Evolutionary conservation across 441 rosid species (phyloP).

Genomic region (Adansonia rubrostipa): DNA sequence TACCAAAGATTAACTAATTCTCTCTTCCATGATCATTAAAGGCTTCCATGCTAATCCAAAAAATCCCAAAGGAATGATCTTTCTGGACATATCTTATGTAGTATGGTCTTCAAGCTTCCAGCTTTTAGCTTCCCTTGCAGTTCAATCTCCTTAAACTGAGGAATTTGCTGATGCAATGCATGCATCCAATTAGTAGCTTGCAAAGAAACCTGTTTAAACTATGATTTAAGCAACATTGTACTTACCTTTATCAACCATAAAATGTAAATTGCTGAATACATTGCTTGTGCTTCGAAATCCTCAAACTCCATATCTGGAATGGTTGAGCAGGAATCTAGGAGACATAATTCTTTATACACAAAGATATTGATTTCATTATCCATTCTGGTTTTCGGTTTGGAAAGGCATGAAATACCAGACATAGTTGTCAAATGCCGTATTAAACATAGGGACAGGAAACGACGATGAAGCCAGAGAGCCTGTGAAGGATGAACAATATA

Average conservation of each 20-base stretch:
- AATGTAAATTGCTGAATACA: constrained; percentile 60
- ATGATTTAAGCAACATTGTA: not conserved
- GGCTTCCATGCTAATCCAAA: constrained; percentile 25
- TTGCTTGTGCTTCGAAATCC: constrained; percentile 78
- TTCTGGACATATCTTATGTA: constrained; percentile 49
- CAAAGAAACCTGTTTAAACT: not conserved
- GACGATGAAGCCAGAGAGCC: constrained; percentile 92
- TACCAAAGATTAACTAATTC: constrained; percentile 2
- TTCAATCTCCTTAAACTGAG: constrained; percentile 40
- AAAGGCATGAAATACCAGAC: constrained; percentile 27
- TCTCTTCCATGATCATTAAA: constrained; percentile 9
- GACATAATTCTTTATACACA: constrained; percentile 58
- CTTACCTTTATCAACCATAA: constrained; percentile 80
- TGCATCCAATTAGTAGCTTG: constrained; percentile 11
- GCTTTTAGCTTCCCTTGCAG: constrained; percentile 54
- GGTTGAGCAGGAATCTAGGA: constrained; percentile 51
- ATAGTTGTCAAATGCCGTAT: constrained; percentile 44
- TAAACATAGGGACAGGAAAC: constrained; percentile 69
- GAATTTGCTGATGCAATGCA: constrained; percentile 55
- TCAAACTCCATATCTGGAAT: constrained; percentile 59
- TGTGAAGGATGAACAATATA: constrained; percentile 35
- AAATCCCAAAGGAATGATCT: constrained; percentile 52
- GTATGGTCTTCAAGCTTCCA: constrained; percentile 44
- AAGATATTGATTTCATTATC: constrained; percentile 38
- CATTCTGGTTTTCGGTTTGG: constrained; percentile 28